phyloP scores from a whole-genome alignment of 208 protist genomes.

The Leptomonas pyrrhocoris region DNA sequence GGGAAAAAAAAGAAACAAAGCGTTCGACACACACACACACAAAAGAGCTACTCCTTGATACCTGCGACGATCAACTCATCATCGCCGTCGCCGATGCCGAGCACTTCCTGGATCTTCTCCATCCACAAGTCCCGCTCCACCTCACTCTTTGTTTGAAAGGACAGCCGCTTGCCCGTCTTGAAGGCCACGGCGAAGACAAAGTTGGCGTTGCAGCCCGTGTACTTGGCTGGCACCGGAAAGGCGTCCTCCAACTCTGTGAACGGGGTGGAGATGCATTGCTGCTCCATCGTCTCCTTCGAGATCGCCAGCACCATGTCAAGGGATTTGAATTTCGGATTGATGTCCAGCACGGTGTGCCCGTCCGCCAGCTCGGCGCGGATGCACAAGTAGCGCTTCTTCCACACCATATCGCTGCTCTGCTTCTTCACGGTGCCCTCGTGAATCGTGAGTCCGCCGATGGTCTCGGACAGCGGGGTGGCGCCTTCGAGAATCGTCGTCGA shows the following conservation, averaged over 20 bases:
- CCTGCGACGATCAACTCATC: conserved; percentile 28
- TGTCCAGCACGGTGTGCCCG: conserved; percentile 48
- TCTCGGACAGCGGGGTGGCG: conserved; percentile 55
- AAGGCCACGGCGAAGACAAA: conserved; percentile 82
- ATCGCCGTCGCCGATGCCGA: conserved; percentile 76
- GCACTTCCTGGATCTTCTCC: conserved; percentile 81
- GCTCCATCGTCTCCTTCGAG: conserved; percentile 79
- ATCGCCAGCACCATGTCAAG: conserved; percentile 73
- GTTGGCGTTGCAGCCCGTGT: conserved; percentile 70
- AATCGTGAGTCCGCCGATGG: conserved; percentile 58
- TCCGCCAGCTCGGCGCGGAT: conserved; percentile 70
- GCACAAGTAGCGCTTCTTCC: conserved; percentile 81
- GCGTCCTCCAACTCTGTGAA: conserved; percentile 80
- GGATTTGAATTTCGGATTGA: conserved; percentile 68
- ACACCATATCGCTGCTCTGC: conserved; percentile 79
- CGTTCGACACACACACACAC: no score
- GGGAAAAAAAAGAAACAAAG: conserved; percentile 11
- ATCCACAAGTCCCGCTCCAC: conserved; percentile 76
- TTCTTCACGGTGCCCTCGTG: conserved; percentile 71
- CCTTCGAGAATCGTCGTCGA: conserved; percentile 74
- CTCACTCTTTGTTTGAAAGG: conserved; percentile 70
- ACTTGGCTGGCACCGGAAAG: conserved; percentile 78
- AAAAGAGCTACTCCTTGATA: conserved; percentile 18
- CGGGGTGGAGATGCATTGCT: conserved; percentile 76
- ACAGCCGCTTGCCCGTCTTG: conserved; percentile 74